phyloP scores from a whole-genome alignment of 768 basidiomycete genomes.

The Xerocomus spinulosus region DNA sequence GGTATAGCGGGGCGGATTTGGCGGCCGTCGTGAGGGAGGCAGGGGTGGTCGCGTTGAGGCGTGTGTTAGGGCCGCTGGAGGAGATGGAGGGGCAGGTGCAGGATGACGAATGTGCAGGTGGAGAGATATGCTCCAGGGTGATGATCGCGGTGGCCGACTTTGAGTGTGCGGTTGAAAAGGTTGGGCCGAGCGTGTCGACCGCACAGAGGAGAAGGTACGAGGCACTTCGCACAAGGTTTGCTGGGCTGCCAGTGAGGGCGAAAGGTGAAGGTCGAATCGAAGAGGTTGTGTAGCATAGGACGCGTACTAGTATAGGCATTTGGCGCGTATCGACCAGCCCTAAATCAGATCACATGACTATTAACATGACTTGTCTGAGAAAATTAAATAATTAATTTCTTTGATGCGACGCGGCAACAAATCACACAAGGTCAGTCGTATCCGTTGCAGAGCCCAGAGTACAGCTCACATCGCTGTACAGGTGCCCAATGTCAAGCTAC shows the following conservation, averaged over 20 bases:
- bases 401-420: slow-evolving; percentile 56
- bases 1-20: slow-evolving; percentile 90
- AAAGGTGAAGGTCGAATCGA: slow-evolving; percentile 30
- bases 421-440: slow-evolving; percentile 51
- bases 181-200: slow-evolving; percentile 79
- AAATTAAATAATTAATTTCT: slow-evolving; percentile 6
- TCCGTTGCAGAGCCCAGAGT: background rate
- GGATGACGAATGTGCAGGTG: background rate
- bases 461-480: slow-evolving; percentile 21
- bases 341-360: slow-evolving; percentile 20
- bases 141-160: slow-evolving; percentile 68
- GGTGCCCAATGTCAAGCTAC: slow-evolving; percentile 82
- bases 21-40: slow-evolving; percentile 87
- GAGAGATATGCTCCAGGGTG: background rate
- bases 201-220: slow-evolving; percentile 83
- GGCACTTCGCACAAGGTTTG: slow-evolving; percentile 73
- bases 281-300: slow-evolving; percentile 12
- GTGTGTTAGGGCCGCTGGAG: slow-evolving; percentile 64
- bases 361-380: background rate
- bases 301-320: too few relatives aligned
- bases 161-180: slow-evolving; percentile 65
- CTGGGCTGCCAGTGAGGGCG: slow-evolving; percentile 62
- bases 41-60: slow-evolving; percentile 75
- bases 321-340: slow-evolving; percentile 23
- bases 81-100: slow-evolving; percentile 41